phyloP scores from a whole-genome alignment of 495 filamentous ascomycete species.

The Penicillium daleae region DNA sequence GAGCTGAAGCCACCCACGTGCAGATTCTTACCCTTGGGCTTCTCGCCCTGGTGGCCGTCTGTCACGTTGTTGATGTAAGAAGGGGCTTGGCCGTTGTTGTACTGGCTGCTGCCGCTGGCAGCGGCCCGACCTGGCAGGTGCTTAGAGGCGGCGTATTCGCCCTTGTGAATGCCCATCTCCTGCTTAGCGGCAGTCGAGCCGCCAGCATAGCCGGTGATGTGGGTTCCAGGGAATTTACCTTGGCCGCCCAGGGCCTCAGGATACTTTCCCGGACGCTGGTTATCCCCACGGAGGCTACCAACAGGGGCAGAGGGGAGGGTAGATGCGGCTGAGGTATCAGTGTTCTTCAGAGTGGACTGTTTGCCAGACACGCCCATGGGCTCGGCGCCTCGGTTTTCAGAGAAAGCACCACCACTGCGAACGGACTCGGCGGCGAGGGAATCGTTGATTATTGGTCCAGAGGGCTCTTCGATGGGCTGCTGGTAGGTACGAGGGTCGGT shows the following conservation, averaged over 20 bases:
- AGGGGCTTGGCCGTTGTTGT: conserved; percentile 43
- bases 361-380: conserved; percentile 50
- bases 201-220: conserved; percentile 48
- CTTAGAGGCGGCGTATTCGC: conserved; percentile 27
- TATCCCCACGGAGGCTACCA: conserved; percentile 51
- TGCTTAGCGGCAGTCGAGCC: conserved; percentile 48
- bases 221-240: conserved; percentile 51
- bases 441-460: conserved; percentile 62
- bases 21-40: conserved; percentile 61
- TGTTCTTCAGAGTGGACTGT: conserved; percentile 59
- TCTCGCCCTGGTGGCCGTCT: conserved; percentile 35
- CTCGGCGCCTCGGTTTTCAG: conserved; percentile 53
- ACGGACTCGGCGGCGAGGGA: conserved; percentile 68
- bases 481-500: conserved; percentile 51
- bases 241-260: conserved; percentile 55
- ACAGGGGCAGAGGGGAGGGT: conserved; percentile 54
- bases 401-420: conserved; percentile 54
- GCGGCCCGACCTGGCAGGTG: conserved; percentile 13
- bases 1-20: conserved; percentile 58
- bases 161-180: conserved; percentile 34
- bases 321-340: conserved; percentile 55
- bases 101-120: conserved; percentile 37
- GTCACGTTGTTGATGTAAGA: conserved; percentile 49
- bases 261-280: conserved; percentile 50
- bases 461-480: conserved; percentile 53